Base-by-base conservation (phyloP, 768 basidiomycete genomes). In the Auriscalpium microsporum region DNA sequence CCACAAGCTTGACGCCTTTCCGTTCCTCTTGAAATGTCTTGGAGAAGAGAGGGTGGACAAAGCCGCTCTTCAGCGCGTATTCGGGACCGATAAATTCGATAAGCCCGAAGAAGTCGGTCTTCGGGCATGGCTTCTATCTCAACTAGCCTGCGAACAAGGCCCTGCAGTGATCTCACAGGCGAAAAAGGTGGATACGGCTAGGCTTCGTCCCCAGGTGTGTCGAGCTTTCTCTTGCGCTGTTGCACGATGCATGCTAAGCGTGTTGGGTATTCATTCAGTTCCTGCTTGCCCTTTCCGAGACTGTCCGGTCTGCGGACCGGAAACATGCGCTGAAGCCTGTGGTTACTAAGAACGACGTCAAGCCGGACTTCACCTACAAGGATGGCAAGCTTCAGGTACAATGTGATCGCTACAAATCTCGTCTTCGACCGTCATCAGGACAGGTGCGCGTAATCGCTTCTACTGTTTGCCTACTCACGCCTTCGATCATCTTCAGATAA, bases 301-400 rank as follows among this genome's bases (percentile, higher is more conserved):
- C 78, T 49, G 70, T 72, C 13, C 72, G 69, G 6, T 74, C 80
- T 47, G 66, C 74, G 2, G 72, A 77, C 13, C 73, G 75, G 8
- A 68, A 81, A 14, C 73, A 79, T 16, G 68, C 75, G 16, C 58
- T 73, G 54, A 82, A 82, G 59, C 80, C 84, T 0, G 58, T 57
- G 0, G 57, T 67, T 35, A 72, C 68, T 8, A 73, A 67, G 35
- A 82, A 84, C 48, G 70, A 73, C 10, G 68, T 82, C 8, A 52
- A 58, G 6, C 35, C 63, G 3, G 55, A 68, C 0, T 69, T 69
- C 56, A 64, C 46, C 1, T 8, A 53, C 10, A 67, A 67, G 45
- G 62, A 71, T 23, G 73, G 64, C 4, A 48, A 57, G 0, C 42
- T 82, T 8, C 59, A 66, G 4, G 53, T 82, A 1, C 51, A 38